Percentiles rank a stretch among this genome's conserved stretches.
These are phyloP conservation scores for Cymbopogon citratus DNA, from an alignment of 176 grass and related monocot species.

Conservation along the genomic window DNA sequence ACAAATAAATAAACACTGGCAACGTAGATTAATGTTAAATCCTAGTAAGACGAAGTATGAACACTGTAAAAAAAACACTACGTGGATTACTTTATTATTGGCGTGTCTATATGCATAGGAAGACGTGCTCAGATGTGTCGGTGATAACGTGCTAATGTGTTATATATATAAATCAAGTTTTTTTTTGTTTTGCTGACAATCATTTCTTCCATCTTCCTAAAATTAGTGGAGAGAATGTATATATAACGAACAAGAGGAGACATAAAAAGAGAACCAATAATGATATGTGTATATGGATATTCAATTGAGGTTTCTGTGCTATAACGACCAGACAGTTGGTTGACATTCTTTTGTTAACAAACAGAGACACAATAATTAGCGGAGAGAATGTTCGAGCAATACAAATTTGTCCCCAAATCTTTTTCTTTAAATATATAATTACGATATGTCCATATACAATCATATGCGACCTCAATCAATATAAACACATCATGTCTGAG, in stretches of 20 bases:
- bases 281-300: not conserved
- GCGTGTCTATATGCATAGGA: not conserved
- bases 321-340: not conserved
- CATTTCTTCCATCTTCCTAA: not conserved
- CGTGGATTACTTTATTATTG: no score
- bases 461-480: no score
- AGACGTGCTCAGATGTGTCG: not conserved
- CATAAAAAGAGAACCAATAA: not conserved
- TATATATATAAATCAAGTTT: not conserved
- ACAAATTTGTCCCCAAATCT: not conserved
- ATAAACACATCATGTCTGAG: no score
- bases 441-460: no score
- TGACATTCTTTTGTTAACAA: not conserved
- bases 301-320: not conserved
- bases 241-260: not conserved
- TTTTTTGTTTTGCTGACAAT: not conserved
- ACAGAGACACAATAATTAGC: not conserved
- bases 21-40: no score
- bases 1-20: no score
- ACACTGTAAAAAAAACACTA: no score
- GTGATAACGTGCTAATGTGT: not conserved
- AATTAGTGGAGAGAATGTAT: not conserved
- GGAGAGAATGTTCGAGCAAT: not conserved
- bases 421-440: no score
- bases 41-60: no score